Evolutionary conservation across 495 filamentous ascomycete genomes (phyloP), one percentile per base, ranked within the genome.

Genomic region (Xylaria flabelliformis): DNA sequence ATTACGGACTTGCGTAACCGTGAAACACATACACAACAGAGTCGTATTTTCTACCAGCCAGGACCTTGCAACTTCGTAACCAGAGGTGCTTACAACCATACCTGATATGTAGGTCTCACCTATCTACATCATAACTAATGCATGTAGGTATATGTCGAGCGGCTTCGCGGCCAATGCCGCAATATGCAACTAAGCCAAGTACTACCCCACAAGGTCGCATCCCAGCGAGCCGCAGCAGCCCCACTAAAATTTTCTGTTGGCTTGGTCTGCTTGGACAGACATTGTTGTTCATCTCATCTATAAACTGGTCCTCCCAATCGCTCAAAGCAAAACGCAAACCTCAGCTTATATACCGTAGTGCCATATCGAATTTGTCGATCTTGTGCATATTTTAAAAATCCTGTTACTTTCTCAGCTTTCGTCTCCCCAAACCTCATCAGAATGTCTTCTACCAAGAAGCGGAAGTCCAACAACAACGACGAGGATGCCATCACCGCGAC

Each of bases 181-280:
- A n/a, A 29, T 69, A 62, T 69, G 67, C 67, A 69, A 56, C 55
- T 69, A 62, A 61, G 61, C 55, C 66, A 61, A 61, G 67, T 36
- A 46, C 69, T 61, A 48, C 58, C 36, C 69, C 69, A 64, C 69
- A 63, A 64, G 58, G 46, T 50, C 58, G 44, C 53, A 50, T 41
- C 58, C 56, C 29, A 71, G 9, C 19, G 29, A 55, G 69, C 69
- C 59, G 46, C 59, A 32, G 46, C 59, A 32, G 59, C 58, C 17
- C 69, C 69, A 71, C 69, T 64, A 64, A 71, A 71, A 71, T 71
- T 71, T 71, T 71, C 69, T 64, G 59, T 71, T 21, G 39, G 19
- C 42, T 58, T 3, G 42, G 17, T 36, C 34, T 41, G 34, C 34
- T n/a, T n/a, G n/a, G n/a, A n/a, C n/a, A n/a, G n/a, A n/a, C n/a